A percentile compares a stretch with the other conserved stretches of the same genome.
These are phyloP conservation scores for Raddia distichophylla DNA, from an alignment of 176 grass and related monocot species.

Conservation along the genomic window DNA sequence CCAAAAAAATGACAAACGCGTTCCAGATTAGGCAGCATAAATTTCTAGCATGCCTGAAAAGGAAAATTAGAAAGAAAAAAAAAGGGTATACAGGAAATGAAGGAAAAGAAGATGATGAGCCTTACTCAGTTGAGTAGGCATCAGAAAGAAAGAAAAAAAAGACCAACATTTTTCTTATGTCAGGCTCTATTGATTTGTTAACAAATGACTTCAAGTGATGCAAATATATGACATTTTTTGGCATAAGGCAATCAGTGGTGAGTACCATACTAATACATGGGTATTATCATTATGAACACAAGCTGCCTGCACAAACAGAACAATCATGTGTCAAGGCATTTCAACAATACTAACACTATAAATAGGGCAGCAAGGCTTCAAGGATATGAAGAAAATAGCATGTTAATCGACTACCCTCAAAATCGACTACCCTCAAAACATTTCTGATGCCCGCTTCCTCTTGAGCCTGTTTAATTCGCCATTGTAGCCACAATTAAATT, in stretches of 20 bases:
- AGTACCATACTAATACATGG: neutral
- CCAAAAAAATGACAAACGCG: conserved; percentile 29
- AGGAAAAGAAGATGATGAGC: neutral
- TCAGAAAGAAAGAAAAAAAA: neutral
- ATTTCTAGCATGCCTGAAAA: neutral
- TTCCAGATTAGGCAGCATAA: neutral
- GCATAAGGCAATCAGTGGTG: no score
- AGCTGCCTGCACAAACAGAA: neutral
- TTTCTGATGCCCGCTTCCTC: neutral
- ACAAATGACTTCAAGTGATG: neutral
- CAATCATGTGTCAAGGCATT: neutral
- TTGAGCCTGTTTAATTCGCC: neutral
- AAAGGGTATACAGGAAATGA: neutral
- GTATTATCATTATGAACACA: neutral
- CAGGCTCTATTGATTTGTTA: conserved; percentile 1
- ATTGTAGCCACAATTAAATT: neutral
- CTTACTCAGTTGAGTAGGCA: neutral
- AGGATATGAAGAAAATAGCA: neutral
- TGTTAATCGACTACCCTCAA: neutral
- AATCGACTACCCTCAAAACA: neutral
- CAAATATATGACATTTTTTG: neutral
- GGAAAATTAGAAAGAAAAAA: neutral
- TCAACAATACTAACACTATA: neutral
- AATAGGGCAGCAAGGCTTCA: neutral
- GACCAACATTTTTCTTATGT: neutral